Evolutionary conservation across 164 flowering plant genomes (phyloP), one percentile per base, ranked within the genome.

Genomic region (Hamamelis virginiana): DNA sequence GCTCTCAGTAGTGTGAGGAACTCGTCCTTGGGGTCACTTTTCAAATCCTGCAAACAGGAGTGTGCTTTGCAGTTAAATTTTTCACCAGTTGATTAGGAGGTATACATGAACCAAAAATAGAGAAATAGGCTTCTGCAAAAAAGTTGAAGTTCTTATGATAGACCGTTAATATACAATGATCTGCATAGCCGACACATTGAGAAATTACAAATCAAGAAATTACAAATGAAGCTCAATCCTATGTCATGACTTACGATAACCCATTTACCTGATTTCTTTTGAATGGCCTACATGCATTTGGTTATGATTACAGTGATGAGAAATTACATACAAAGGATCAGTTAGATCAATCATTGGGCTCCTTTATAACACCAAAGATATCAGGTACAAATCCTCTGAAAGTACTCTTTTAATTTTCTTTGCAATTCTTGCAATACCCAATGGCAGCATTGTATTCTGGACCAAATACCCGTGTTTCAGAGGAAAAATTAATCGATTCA

Each of bases 11-110:
- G 45, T 26, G 69, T 66, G 15, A 80, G 74, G 75, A 78, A 84
- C 18, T 87, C 91, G 55, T 86, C 80, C 51, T 85, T 72, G 47
- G 86, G 75, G 13, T 84, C 85, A 55, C 51, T 62, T 72, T 83
- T 74, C 76, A 90, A 73, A 56, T 85, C 87, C 91, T 90, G 83
- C 62, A 72, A 57, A 56, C 50, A 61, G 5, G 22, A 53, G 18
- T 16, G 21, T 11, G 22, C 11, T n/a, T 41, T 38, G 23, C 26
- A 62, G 59, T 38, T 43, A 22, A 41, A 15, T 33, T 51, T 60
- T 69, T 8, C 48, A 0, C n/a, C 41, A 43, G 5, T 11, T 44
- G 52, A 23, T 23, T 43, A 63, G 11, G 12, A 2, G 21, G 12
- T 16, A 66, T 51, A 25, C 47, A 52, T 4, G 14, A 55, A 19